phyloP scores from a whole-genome alignment of 805 yeast species.

The Spathaspora arborariae region DNA sequence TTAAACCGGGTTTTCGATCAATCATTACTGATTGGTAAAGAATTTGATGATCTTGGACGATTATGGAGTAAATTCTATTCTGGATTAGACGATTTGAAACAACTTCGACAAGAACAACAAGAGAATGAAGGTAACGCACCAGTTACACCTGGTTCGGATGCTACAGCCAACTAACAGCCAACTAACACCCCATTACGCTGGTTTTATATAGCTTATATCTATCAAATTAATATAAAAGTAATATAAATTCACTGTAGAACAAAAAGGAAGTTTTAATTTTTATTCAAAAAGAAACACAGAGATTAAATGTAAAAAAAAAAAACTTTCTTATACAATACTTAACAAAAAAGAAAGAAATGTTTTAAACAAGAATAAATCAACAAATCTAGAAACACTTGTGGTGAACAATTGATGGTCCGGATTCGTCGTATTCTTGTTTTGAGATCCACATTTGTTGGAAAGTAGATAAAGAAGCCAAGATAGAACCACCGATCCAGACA shows the following conservation, averaged over 20 bases:
- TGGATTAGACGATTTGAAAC: slow-evolving; percentile 24
- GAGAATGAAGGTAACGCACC: background rate
- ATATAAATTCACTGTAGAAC: background rate
- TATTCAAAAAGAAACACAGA: background rate
- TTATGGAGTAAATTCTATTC: slow-evolving; percentile 69
- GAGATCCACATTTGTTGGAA: slow-evolving; percentile 99
- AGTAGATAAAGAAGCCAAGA: slow-evolving; percentile 96
- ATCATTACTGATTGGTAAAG: slow-evolving; percentile 69
- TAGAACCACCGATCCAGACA: slow-evolving; percentile 99
- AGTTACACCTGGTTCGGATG: background rate
- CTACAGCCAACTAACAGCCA: no score
- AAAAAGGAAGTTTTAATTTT: background rate
- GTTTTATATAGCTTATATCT: no score
- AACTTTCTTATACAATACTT: background rate
- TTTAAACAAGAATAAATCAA: background rate
- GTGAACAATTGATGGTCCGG: slow-evolving; percentile 99
- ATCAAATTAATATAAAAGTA: background rate
- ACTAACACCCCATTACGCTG: no score
- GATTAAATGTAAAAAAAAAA: background rate
- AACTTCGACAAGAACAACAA: background rate
- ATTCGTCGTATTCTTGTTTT: slow-evolving; percentile 99
- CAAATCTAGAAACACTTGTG: slow-evolving; percentile 80
- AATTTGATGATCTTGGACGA: slow-evolving; percentile 66
- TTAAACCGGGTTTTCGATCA: slow-evolving; percentile 66
- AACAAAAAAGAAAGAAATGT: background rate